Conservation (phyloP, 225 moss, liverwort and hornwort species). For the Asterella californica region DNA sequence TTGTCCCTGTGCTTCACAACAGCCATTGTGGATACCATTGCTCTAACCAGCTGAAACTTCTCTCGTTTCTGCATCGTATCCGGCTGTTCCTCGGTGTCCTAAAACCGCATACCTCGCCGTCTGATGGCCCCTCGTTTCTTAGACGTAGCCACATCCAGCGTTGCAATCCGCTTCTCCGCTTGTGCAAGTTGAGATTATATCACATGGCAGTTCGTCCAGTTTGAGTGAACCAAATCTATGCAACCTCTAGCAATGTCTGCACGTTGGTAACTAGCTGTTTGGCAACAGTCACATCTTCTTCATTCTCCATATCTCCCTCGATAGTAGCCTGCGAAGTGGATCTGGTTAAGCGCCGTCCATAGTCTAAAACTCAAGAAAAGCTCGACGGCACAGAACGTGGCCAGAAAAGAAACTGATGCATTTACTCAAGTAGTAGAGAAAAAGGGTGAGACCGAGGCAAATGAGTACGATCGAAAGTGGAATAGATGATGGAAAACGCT, state of each 20-base stretch:
- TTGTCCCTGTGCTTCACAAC: conserved; percentile 54
- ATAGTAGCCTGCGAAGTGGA: conserved; percentile 8
- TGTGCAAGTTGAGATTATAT: neutral
- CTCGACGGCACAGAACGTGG: neutral
- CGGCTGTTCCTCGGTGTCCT: neutral
- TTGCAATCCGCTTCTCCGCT: neutral
- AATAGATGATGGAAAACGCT: too few species aligned
- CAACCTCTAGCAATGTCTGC: conserved; percentile 10
- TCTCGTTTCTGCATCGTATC: neutral
- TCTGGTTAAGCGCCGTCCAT: neutral
- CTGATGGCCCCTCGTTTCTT: neutral
- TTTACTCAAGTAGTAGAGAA: too few species aligned
- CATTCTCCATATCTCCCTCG: conserved; percentile 1
- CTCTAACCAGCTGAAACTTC: conserved; percentile 57
- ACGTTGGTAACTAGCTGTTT: conserved; percentile 10
- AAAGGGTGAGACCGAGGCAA: neutral
- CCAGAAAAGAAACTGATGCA: too few species aligned
- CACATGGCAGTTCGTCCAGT: neutral
- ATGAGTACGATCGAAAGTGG: too few species aligned
- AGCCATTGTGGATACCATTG: conserved; percentile 93
- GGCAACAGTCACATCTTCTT: conserved; percentile 21
- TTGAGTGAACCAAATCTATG: neutral
- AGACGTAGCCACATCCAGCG: conserved; percentile 9
- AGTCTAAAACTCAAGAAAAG: neutral
- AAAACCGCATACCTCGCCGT: neutral